Evolutionary conservation across 1,284 basidiomycete genomes (phyloP).

Genomic region (Papiliotrema nemorosa): DNA sequence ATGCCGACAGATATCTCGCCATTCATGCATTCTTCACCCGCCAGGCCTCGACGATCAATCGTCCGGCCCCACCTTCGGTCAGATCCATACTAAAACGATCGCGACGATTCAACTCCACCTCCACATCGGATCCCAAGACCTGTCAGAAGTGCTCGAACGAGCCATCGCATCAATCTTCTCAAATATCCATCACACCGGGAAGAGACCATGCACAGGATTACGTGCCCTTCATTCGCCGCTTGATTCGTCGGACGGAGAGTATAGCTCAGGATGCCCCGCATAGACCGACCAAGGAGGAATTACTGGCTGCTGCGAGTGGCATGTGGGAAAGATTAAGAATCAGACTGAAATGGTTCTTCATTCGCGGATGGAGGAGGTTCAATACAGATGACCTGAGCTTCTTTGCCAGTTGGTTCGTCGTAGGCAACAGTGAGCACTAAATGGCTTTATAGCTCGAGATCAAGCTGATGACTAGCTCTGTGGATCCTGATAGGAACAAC

Average conservation of each 20-base stretch:
- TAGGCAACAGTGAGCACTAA: slow-evolving; percentile 68
- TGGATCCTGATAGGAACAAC: slow-evolving; percentile 96
- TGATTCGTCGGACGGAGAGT: slow-evolving; percentile 47
- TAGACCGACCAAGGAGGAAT: slow-evolving; percentile 79
- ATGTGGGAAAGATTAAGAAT: slow-evolving; percentile 89
- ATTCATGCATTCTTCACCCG: slow-evolving; percentile 57
- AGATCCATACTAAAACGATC: background rate
- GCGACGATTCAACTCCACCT: slow-evolving; percentile 2
- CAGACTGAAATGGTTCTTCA: slow-evolving; percentile 97
- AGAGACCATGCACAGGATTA: slow-evolving; percentile 58
- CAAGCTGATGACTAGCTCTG: slow-evolving; percentile 22
- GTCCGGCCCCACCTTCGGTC: background rate
- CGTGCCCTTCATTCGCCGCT: slow-evolving; percentile 69
- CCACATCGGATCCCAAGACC: slow-evolving; percentile 2
- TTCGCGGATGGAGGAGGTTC: slow-evolving; percentile 90
- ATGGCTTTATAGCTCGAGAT: background rate
- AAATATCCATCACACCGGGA: slow-evolving; percentile 43
- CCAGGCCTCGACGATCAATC: slow-evolving; percentile 30
- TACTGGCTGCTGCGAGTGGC: slow-evolving; percentile 76
- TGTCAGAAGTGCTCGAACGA: slow-evolving; percentile 7
- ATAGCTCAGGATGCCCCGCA: slow-evolving; percentile 55
- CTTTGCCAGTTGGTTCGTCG: slow-evolving; percentile 89
- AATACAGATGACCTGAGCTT: slow-evolving; percentile 96
- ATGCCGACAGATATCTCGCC: slow-evolving; percentile 50
- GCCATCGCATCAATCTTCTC: slow-evolving; percentile 32